Evolutionary conservation across 768 basidiomycete genomes (phyloP).

Genomic region (Phallus indusiatus): DNA sequence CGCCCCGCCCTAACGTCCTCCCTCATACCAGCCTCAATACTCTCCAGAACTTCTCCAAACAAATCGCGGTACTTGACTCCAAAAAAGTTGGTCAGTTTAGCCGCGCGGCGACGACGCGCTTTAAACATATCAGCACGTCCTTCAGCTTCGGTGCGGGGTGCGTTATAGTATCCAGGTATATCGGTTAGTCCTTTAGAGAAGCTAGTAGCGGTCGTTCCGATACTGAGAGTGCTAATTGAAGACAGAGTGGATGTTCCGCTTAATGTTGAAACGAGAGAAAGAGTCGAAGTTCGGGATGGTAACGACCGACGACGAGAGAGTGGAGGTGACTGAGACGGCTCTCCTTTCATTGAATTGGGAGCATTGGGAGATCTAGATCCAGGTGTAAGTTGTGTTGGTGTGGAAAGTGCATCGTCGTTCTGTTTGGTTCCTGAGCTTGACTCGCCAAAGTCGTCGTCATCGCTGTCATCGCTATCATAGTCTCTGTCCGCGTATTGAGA

Average conservation of each 20-base stretch:
- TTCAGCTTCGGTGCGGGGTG: conserved; percentile 2
- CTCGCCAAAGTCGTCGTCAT: not conserved
- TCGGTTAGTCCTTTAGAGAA: not conserved
- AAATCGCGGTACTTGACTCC: conserved; percentile 77
- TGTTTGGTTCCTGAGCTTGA: not conserved
- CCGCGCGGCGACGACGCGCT: conserved; percentile 59
- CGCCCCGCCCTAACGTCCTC: conserved; percentile 59
- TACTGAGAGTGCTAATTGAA: not conserved
- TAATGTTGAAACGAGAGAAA: conserved; percentile 48
- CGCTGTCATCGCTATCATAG: not conserved
- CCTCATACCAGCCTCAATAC: conserved; percentile 66
- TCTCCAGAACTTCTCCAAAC: conserved; percentile 69
- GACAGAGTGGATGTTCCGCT: conserved; percentile 9
- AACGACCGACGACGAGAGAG: conserved; percentile 64
- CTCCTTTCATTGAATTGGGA: not conserved
- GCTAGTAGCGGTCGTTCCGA: not conserved
- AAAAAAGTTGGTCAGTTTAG: conserved; percentile 82
- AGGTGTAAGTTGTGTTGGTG: not conserved
- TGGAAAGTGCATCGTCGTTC: not conserved
- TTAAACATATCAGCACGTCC: conserved; percentile 39
- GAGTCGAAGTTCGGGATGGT: conserved; percentile 51
- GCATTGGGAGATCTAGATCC: not conserved
- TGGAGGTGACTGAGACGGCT: conserved; percentile 28
- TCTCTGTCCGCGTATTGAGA: not conserved
- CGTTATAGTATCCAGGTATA: not conserved